phyloP scores from a whole-genome alignment of 495 filamentous ascomycete genomes.

The Elaphomyces granulatus region DNA sequence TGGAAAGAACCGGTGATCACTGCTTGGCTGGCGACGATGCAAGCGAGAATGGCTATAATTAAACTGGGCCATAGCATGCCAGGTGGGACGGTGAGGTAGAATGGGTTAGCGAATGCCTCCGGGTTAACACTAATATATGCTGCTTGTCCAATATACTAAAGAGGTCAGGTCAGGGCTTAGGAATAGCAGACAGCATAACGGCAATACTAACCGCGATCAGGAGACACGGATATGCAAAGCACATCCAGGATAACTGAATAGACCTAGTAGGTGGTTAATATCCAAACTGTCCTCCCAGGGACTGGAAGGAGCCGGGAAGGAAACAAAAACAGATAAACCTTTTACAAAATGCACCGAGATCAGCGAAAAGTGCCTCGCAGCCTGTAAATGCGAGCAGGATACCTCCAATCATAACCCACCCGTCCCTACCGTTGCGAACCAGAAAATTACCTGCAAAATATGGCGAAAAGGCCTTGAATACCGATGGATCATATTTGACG shows the following conservation, averaged over 20 bases:
- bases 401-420: conserved; percentile 55
- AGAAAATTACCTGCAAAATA: conserved; percentile 49
- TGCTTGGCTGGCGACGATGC: conserved; percentile 62
- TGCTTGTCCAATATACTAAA: conserved; percentile 57
- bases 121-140: conserved; percentile 51
- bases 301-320: no score
- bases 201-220: conserved; percentile 38
- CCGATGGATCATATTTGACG: conserved; percentile 43
- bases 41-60: conserved; percentile 51
- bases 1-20: conserved; percentile 62
- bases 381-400: conserved; percentile 60
- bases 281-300: no score
- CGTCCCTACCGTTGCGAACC: conserved; percentile 42
- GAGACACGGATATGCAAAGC: conserved; percentile 50
- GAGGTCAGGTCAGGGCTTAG: no score
- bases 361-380: conserved; percentile 61
- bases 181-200: no score
- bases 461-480: conserved; percentile 57
- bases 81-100: conserved; percentile 51
- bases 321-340: conserved; percentile 12
- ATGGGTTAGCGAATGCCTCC: conserved; percentile 52
- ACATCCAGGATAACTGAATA: conserved; percentile 52
- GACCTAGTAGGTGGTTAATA: no score
- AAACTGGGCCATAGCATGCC: conserved; percentile 52
- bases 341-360: conserved; percentile 52